A percentile compares a stretch with the other conserved stretches of the same genome.
phyloP scores from a whole-genome alignment of 768 basidiomycete genomes.

The Nidula microcarpa region DNA sequence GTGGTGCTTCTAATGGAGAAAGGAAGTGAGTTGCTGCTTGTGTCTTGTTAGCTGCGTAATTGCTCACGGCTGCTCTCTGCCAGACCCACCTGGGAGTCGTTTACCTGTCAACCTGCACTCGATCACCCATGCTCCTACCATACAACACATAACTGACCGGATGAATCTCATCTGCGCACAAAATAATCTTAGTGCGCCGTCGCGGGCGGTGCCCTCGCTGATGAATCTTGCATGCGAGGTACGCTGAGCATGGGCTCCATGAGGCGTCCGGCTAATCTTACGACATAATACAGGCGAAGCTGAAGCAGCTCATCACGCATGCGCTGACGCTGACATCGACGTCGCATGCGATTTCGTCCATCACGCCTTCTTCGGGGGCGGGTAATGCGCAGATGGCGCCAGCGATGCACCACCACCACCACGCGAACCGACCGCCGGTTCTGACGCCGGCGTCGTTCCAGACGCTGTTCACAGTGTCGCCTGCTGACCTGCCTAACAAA shows the following conservation, averaged over 20 bases:
- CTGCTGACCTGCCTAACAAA: slow-evolving; percentile 73
- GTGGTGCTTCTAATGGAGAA: slow-evolving; percentile 63
- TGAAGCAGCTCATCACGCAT: slow-evolving; percentile 81
- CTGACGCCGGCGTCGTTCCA: slow-evolving; percentile 73
- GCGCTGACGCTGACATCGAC: slow-evolving; percentile 74
- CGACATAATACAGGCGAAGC: slow-evolving; percentile 52
- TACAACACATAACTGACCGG: slow-evolving; percentile 76
- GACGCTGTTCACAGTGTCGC: slow-evolving; percentile 73
- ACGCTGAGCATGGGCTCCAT: slow-evolving; percentile 9
- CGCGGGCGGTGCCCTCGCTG: slow-evolving; percentile 60
- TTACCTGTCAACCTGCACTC: slow-evolving; percentile 73
- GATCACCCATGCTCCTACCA: slow-evolving; percentile 64
- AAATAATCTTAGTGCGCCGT: slow-evolving; percentile 60
- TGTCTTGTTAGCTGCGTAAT: background rate
- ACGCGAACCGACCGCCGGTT: slow-evolving; percentile 35
- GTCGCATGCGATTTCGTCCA: slow-evolving; percentile 75
- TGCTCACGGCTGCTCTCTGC: background rate
- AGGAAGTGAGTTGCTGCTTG: slow-evolving; percentile 43
- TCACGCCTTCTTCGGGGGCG: slow-evolving; percentile 53
- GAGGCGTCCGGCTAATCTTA: background rate
- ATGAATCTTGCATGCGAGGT: slow-evolving; percentile 82
- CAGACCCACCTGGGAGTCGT: slow-evolving; percentile 71
- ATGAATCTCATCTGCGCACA: slow-evolving; percentile 82
- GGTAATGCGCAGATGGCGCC: slow-evolving; percentile 16
- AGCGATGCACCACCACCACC: slow-evolving; percentile 19